A percentile compares a stretch with the other conserved stretches of the same genome.
phyloP scores from a whole-genome alignment of 1,139 yeast genomes.

The Scheffersomyces illinoinensis region DNA sequence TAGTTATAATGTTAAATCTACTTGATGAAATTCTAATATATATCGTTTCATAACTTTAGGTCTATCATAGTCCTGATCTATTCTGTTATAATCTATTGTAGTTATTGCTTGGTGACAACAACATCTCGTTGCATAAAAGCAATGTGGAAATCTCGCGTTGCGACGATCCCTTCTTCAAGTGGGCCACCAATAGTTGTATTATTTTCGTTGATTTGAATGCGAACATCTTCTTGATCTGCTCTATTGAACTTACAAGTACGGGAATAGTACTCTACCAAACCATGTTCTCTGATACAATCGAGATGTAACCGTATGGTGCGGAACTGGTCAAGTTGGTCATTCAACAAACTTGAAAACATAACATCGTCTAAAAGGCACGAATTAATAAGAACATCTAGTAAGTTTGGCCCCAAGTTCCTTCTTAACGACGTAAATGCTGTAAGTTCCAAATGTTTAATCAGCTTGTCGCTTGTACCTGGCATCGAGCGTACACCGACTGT shows the following conservation, averaged over 20 bases:
- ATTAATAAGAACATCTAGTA: conserved; percentile 29
- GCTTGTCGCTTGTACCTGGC: conserved; percentile 13
- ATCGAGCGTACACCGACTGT: conserved; percentile 50
- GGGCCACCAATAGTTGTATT: conserved; percentile 8
- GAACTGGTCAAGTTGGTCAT: neutral
- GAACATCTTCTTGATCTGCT: conserved; percentile 22
- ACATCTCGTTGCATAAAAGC: conserved; percentile 27
- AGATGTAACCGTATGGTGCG: conserved; percentile 28
- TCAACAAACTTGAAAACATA: conserved; percentile 7
- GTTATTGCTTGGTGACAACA: neutral
- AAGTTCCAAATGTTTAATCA: conserved; percentile 32
- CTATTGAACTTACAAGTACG: conserved; percentile 39
- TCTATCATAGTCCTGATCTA: neutral
- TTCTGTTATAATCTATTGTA: neutral
- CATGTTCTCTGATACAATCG: conserved; percentile 52
- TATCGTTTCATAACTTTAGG: neutral
- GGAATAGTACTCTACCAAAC: conserved; percentile 46
- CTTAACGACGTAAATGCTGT: conserved; percentile 56
- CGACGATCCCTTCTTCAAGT: conserved; percentile 34
- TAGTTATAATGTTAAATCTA: neutral
- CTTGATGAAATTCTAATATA: neutral
- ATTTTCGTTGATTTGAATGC: conserved; percentile 15
- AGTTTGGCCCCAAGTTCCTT: conserved; percentile 38
- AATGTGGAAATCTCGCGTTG: conserved; percentile 33
- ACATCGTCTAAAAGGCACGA: conserved; percentile 13